phyloP scores from a whole-genome alignment of 371 early-diverging fungal species.

The Apophysomyces elegans region DNA sequence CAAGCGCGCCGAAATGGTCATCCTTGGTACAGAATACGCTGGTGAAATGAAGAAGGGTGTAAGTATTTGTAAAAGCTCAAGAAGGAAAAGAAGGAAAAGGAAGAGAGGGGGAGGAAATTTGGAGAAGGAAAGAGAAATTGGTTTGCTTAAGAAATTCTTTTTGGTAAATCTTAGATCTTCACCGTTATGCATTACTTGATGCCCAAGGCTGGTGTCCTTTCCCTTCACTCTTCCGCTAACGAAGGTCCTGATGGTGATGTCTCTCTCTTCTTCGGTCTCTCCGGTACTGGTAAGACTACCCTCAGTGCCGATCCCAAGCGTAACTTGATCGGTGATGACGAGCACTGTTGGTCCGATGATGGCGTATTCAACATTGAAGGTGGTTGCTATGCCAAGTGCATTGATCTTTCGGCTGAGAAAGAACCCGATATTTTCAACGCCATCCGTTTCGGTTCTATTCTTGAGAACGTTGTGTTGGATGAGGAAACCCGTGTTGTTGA shows the following conservation, averaged over 20 bases:
- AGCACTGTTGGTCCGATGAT: conserved; percentile 97
- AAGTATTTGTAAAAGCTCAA: conserved; percentile 23
- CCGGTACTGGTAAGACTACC: conserved; percentile 98
- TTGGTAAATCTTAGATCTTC: conserved; percentile 64
- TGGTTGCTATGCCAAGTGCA: conserved; percentile 98
- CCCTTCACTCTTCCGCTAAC: conserved; percentile 96
- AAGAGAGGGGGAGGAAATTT: too few relatives aligned
- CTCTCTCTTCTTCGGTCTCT: conserved; percentile 97
- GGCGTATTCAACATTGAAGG: conserved; percentile 99
- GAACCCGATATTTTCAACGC: conserved; percentile 98
- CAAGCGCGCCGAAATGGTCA: conserved; percentile 81
- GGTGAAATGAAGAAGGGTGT: conserved; percentile 99
- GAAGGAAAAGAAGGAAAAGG: conserved; percentile 1
- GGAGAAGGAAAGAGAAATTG: background rate
- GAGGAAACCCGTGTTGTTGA: conserved; percentile 85
- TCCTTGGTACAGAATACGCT: conserved; percentile 97
- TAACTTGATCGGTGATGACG: conserved; percentile 96
- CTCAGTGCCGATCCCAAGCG: conserved; percentile 95
- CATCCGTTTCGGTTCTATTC: conserved; percentile 92
- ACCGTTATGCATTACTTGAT: conserved; percentile 99
- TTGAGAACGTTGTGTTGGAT: conserved; percentile 95
- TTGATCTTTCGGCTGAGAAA: conserved; percentile 93
- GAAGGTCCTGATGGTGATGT: conserved; percentile 92
- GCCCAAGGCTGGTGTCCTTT: conserved; percentile 96
- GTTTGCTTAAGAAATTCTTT: background rate